These are phyloP conservation scores for Spergularia bocconei DNA, from an alignment of 148 eudicot genomes.

Conservation along the genomic window DNA sequence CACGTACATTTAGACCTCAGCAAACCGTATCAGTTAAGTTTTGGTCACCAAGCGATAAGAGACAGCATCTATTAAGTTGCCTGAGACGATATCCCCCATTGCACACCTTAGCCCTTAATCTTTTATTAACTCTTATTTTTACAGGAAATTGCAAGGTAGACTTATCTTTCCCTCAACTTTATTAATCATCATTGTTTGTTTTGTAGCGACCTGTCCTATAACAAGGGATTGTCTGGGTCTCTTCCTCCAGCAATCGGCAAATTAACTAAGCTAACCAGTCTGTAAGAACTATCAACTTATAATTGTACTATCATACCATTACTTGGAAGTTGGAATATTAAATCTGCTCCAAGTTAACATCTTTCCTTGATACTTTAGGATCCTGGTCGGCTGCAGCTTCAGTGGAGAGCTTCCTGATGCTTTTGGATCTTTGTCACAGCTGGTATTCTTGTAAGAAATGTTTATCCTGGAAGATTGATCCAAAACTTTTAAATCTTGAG, in stretches of 20 bases:
- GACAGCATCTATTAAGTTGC: not conserved
- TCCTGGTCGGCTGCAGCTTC: slow-evolving; percentile 33
- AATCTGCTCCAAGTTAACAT: not conserved
- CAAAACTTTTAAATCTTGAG: not conserved
- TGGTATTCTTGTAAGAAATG: slow-evolving; percentile 18
- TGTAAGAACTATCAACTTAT: slow-evolving; percentile 45
- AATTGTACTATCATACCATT: not conserved
- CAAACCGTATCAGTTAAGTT: not conserved
- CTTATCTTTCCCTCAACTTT: slow-evolving; percentile 4
- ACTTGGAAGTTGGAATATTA: not conserved
- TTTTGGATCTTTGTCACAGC: slow-evolving; percentile 15
- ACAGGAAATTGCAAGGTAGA: not conserved
- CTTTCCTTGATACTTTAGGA: slow-evolving; percentile 38
- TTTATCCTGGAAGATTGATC: not conserved
- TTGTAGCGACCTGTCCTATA: slow-evolving; percentile 77
- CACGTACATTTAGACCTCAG: not conserved
- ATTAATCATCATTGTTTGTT: not conserved
- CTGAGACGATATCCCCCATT: too few species aligned
- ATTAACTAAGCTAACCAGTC: slow-evolving; percentile 43
- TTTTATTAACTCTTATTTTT: not conserved
- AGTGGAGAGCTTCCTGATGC: slow-evolving; percentile 18
- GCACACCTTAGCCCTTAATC: too few species aligned
- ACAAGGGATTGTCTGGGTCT: slow-evolving; percentile 58
- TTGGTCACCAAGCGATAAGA: not conserved
- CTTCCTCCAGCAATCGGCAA: slow-evolving; percentile 62